Evolutionary conservation across 768 basidiomycete genomes (phyloP), one percentile per base, ranked within the genome.

Genomic region (Dacryopinax spathularia): DNA sequence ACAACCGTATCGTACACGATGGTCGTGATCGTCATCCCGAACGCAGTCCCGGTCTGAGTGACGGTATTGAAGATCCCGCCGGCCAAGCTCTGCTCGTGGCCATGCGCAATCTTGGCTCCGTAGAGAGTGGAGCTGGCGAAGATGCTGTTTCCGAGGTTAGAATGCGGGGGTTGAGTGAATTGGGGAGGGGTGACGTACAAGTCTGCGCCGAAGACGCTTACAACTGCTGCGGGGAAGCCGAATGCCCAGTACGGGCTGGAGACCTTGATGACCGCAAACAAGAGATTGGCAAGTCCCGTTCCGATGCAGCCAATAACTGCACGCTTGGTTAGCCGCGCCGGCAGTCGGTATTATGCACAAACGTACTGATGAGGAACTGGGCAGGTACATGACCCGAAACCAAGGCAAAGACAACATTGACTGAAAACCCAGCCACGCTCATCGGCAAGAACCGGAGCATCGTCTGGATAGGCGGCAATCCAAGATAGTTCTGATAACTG

Each of bases 51-150:
- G 15, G 89, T 72, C 86, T 87, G 85, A 4, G 81, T 85, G 81
- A 91, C 84, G 0, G 89, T 89, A 70, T 87, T 86, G 72, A 90
- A 89, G 20, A 89, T 64, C 13, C 83, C 89, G 1, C 87, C 88
- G 4, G 84, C 83, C 2, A 90, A 76, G 72, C 83, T 84, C 72
- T 91, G 89, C 68, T 91, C 89, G 63, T 86, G 78, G 2, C 82
- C 82, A 0, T 79, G 71, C 1, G 82, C 79, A 10, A 86, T 77
- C 68, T 84, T 85, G 1, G 88, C 85, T 41, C 88, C 81, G 68
- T 86, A 91, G 16, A 91, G 73, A 2, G 86, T 86, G 1, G 88
- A 89, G 31, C 48, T 56, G 4, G 48, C 48, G 48, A 56, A 56
- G 48, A 56, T 56, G 48, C 48, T 56, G 48, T 6, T 27, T 10